Percentiles rank a stretch among this genome's conserved stretches.
Conservation (phyloP, 257 asterid species). For the Lantana camara region DNA sequence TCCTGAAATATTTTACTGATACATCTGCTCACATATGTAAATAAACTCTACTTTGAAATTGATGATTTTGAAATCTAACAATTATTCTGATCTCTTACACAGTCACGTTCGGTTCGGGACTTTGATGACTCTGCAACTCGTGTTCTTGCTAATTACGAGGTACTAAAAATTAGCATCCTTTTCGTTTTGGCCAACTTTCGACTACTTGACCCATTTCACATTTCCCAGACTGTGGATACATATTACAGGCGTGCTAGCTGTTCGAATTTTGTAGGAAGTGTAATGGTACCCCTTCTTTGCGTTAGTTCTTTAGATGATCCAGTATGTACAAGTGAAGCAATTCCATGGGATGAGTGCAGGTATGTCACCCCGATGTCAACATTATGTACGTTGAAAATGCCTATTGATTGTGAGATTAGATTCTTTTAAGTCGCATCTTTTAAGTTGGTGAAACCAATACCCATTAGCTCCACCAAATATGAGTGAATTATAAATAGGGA, state of each 20-base stretch:
- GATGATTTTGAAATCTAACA: constrained; percentile 5
- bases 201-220: constrained; percentile 14
- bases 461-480: not conserved
- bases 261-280: constrained; percentile 66
- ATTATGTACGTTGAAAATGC: not conserved
- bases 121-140: constrained; percentile 82
- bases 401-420: not conserved
- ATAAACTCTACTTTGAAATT: not conserved
- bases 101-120: constrained; percentile 79
- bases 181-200: constrained; percentile 10
- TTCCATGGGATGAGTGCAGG: constrained; percentile 94
- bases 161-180: constrained; percentile 32
- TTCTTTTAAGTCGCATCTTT: not conserved
- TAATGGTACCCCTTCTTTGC: constrained; percentile 88
- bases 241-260: constrained; percentile 84
- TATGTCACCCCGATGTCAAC: constrained; percentile 17
- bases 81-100: constrained; percentile 32
- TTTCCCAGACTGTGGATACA: constrained; percentile 79
- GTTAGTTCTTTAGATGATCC: constrained; percentile 89
- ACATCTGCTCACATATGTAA: too few species aligned
- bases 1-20: not conserved
- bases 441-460: not conserved
- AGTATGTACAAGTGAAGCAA: constrained; percentile 87
- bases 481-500: too few species aligned
- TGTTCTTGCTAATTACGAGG: constrained; percentile 76